These are phyloP conservation scores for Russula lepida DNA, from an alignment of 768 basidiomycete species.

Conservation along the genomic window DNA sequence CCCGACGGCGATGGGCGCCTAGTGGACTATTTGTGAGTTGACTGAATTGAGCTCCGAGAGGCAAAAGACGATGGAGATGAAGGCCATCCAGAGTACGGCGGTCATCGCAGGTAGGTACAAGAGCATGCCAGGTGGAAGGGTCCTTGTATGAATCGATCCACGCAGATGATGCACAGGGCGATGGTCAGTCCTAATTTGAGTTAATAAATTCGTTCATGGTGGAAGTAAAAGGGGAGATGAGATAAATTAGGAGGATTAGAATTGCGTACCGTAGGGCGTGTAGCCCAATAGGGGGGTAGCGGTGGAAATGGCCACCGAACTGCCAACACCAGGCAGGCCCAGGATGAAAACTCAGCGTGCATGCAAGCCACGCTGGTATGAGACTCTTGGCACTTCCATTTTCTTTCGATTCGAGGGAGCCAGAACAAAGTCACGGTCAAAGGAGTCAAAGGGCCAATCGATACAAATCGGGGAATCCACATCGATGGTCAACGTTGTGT, in stretches of 20 bases:
- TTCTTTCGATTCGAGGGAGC: background rate
- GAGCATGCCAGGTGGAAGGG: conserved; percentile 64
- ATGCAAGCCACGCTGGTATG: conserved; percentile 64
- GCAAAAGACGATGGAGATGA: conserved; percentile 68
- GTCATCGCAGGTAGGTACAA: conserved; percentile 50
- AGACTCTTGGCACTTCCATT: background rate
- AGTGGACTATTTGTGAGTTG: conserved; percentile 63
- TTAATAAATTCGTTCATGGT: background rate
- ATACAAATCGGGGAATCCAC: conserved; percentile 62
- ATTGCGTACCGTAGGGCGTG: conserved; percentile 49
- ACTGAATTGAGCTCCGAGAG: conserved; percentile 66
- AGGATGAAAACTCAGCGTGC: conserved; percentile 67
- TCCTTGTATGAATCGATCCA: conserved; percentile 50
- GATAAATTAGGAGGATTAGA: background rate
- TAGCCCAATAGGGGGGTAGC: no score
- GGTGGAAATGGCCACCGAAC: conserved; percentile 58
- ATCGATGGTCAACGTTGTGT: conserved; percentile 48
- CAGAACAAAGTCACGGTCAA: background rate
- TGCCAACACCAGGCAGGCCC: no score
- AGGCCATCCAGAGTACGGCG: conserved; percentile 59
- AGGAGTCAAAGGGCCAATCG: conserved; percentile 42
- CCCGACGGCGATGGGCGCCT: conserved; percentile 66
- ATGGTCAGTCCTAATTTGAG: conserved; percentile 59
- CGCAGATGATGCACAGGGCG: conserved; percentile 53
- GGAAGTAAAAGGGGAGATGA: background rate